Conservation (phyloP, 768 basidiomycete genomes). For the Leccinellum albellum region DNA sequence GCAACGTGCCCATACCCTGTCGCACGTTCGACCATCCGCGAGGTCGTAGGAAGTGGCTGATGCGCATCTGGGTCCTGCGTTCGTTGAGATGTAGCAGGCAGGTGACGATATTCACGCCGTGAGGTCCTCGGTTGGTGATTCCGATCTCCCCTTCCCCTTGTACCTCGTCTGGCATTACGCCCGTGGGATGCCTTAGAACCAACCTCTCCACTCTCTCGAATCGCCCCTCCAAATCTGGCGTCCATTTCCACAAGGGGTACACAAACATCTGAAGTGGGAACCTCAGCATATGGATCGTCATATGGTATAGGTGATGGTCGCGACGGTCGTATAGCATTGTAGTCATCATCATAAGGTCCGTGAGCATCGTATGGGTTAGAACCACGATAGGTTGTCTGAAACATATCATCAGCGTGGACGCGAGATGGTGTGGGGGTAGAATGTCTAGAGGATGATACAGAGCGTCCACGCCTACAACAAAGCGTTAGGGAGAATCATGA, state of each 20-base stretch:
- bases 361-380: constrained; percentile 63
- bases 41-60: constrained; percentile 40
- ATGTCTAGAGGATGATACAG: constrained; percentile 52
- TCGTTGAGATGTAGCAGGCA: constrained; percentile 17
- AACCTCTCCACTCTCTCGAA: constrained; percentile 19
- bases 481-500: background rate
- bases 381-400: constrained; percentile 41
- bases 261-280: constrained; percentile 29
- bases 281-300: constrained; percentile 72
- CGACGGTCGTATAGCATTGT: constrained; percentile 45
- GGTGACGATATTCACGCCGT: constrained; percentile 15
- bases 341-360: constrained; percentile 68
- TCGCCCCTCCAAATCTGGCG: constrained; percentile 14
- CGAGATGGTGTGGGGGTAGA: constrained; percentile 53
- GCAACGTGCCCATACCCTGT: constrained; percentile 40
- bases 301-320: constrained; percentile 71
- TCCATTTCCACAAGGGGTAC: background rate
- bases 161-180: constrained; percentile 25
- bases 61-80: constrained; percentile 30
- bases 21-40: constrained; percentile 44
- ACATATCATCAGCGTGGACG: constrained; percentile 53
- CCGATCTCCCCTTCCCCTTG: constrained; percentile 25
- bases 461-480: constrained; percentile 47
- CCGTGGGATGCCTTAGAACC: constrained; percentile 2
- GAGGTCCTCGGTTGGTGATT: constrained; percentile 16